phyloP scores from a whole-genome alignment of 2,329 filamentous ascomycete species.

The Aureobasidium sp. region DNA sequence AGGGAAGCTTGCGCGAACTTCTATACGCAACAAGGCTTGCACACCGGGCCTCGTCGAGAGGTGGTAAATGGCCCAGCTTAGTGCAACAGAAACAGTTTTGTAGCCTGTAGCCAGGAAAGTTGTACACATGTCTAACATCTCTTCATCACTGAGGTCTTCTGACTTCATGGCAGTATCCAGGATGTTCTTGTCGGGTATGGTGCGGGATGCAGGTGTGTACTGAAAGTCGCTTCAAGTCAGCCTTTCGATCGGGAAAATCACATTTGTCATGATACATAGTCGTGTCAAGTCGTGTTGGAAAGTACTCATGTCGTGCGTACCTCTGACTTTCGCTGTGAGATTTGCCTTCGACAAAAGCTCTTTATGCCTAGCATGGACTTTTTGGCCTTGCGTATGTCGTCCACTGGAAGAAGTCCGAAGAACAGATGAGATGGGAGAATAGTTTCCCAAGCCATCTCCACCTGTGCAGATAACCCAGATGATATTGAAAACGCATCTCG shows the following conservation, averaged over 20 bases:
- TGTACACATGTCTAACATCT: neutral
- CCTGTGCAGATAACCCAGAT: neutral
- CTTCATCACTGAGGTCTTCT: neutral
- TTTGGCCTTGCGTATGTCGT: neutral
- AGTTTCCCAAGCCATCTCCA: conserved; percentile 7
- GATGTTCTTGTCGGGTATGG: neutral
- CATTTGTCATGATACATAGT: neutral
- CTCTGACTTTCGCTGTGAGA: neutral
- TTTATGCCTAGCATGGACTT: neutral
- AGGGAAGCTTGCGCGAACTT: neutral
- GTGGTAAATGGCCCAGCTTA: neutral
- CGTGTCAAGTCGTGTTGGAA: neutral
- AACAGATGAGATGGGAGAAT: conserved; percentile 4
- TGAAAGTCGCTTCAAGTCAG: neutral
- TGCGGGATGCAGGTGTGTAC: neutral
- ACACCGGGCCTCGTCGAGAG: conserved; percentile 4
- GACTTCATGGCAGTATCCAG: neutral
- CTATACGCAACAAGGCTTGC: conserved; percentile 1
- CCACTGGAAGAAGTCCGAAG: neutral
- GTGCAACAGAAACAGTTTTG: neutral
- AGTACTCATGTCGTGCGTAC: neutral
- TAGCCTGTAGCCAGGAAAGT: conserved; percentile 4
- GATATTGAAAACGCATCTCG: conserved; percentile 6
- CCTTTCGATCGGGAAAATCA: neutral
- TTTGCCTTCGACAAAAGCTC: neutral